phyloP scores from a whole-genome alignment of 192 early-diverging fungal species.

The Coemansia sp. region DNA sequence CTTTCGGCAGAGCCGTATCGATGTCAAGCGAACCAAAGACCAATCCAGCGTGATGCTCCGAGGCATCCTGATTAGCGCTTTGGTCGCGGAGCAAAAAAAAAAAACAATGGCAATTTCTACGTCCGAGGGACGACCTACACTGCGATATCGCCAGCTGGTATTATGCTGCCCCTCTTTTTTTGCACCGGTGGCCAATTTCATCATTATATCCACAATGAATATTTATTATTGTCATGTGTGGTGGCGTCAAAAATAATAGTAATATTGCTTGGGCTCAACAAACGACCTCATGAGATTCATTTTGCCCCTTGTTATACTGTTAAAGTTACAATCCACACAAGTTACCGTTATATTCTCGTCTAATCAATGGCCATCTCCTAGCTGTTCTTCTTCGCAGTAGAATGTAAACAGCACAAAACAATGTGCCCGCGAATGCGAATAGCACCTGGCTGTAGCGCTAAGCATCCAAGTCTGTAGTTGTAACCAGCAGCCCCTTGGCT shows the following conservation, averaged over 20 bases:
- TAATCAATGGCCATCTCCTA: background rate
- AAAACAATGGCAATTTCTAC: background rate
- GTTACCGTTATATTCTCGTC: conserved; percentile 1
- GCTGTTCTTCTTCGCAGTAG: background rate
- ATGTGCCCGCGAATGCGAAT: background rate
- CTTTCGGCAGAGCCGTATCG: background rate
- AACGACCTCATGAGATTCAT: background rate
- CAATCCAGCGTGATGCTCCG: too few relatives aligned
- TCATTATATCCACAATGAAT: background rate
- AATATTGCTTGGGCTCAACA: conserved; percentile 16
- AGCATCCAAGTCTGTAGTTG: background rate
- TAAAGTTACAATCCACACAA: conserved; percentile 3
- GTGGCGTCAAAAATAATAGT: conserved; percentile 34
- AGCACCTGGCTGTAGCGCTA: background rate
- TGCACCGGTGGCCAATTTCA: background rate
- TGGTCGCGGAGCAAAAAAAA: background rate
- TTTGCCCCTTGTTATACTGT: background rate
- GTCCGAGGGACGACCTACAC: background rate
- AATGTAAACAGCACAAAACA: background rate
- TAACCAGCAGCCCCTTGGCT: background rate
- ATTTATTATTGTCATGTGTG: conserved; percentile 9
- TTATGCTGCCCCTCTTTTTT: background rate
- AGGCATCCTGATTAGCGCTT: background rate
- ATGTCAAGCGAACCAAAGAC: background rate
- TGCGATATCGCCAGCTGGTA: background rate